phyloP scores from a whole-genome alignment of 2,329 filamentous ascomycete genomes.

The Calonectria crousiana region DNA sequence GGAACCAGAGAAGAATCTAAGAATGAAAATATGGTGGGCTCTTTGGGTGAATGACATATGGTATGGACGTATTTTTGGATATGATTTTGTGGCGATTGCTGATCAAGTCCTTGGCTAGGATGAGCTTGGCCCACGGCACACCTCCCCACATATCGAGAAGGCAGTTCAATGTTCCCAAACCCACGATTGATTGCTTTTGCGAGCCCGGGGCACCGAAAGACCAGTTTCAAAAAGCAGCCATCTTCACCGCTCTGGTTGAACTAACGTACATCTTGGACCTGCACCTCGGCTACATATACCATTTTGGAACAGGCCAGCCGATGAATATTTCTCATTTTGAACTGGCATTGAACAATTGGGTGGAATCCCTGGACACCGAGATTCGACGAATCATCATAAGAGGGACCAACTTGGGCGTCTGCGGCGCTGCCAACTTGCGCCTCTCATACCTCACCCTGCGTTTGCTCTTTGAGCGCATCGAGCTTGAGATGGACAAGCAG shows the following conservation, averaged over 20 bases:
- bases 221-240: conserved; percentile 44
- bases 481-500: conserved; percentile 57
- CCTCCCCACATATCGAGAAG: conserved; percentile 59
- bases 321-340: conserved; percentile 51
- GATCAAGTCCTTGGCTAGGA: conserved; percentile 49
- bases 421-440: conserved; percentile 64
- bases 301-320: conserved; percentile 45
- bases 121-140: conserved; percentile 65
- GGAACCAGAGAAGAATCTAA: conserved; percentile 60
- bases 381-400: conserved; percentile 57
- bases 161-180: conserved; percentile 63
- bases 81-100: neutral
- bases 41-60: conserved; percentile 67
- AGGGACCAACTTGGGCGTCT: conserved; percentile 54
- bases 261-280: conserved; percentile 56
- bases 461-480: conserved; percentile 60
- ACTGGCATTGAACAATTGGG: conserved; percentile 56
- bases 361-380: conserved; percentile 53
- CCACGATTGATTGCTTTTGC: conserved; percentile 51
- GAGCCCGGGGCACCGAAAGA: conserved; percentile 30
- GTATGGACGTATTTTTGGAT: conserved; percentile 48
- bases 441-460: conserved; percentile 62
- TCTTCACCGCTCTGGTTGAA: conserved; percentile 60
- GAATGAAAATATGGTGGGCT: conserved; percentile 69
- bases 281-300: conserved; percentile 51